These are phyloP conservation scores for Ceratocystis alfenasii DNA, from an alignment of 2,329 filamentous ascomycete genomes.

Conservation along the genomic window DNA sequence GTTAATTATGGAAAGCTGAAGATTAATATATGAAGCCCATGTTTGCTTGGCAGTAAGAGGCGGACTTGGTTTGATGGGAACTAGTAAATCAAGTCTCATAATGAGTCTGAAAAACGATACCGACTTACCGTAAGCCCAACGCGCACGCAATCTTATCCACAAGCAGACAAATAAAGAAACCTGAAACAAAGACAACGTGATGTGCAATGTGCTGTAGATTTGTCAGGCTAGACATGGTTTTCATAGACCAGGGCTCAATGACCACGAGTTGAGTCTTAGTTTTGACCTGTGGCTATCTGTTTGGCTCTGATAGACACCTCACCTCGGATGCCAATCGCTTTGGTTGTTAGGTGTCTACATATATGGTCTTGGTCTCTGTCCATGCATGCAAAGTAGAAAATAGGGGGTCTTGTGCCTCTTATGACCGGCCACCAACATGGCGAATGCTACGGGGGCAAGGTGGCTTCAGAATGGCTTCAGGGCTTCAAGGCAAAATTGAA, in stretches of 20 bases:
- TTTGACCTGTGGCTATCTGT: too few relatives aligned
- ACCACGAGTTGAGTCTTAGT: too few relatives aligned
- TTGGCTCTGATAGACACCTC: too few relatives aligned
- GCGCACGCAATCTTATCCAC: neutral
- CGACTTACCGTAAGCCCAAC: neutral
- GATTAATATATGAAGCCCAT: too few relatives aligned
- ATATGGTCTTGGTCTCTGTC: neutral
- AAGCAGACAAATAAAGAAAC: neutral
- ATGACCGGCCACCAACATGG: neutral
- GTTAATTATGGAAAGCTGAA: too few relatives aligned
- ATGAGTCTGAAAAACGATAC: too few relatives aligned
- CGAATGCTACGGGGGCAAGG: neutral
- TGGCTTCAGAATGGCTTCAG: neutral
- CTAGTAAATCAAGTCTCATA: too few relatives aligned
- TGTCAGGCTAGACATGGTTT: neutral
- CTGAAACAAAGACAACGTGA: neutral
- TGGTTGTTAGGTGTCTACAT: neutral
- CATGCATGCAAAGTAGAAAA: neutral
- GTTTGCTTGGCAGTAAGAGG: too few relatives aligned
- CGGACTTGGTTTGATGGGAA: too few relatives aligned
- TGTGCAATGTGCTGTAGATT: neutral
- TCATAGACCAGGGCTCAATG: neutral
- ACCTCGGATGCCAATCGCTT: too few relatives aligned
- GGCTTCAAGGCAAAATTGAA: neutral
- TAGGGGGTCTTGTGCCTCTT: neutral